Conservation (phyloP, 495 filamentous ascomycete species). For the Penicillium odoratum region DNA sequence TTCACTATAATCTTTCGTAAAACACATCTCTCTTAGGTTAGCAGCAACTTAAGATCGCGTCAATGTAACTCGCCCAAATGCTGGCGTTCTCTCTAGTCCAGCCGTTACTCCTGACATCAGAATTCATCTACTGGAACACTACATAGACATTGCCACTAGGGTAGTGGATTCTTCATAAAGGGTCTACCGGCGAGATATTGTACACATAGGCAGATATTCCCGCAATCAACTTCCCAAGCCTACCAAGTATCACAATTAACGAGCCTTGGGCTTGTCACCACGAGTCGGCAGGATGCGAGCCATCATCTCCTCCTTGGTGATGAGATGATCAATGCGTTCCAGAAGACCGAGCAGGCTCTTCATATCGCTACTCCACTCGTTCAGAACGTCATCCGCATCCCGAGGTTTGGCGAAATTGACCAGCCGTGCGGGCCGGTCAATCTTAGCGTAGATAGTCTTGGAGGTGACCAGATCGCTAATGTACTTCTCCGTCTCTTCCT, state of each 20-base stretch:
- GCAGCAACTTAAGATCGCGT: no score
- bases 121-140: neutral
- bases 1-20: no score
- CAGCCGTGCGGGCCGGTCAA: constrained; percentile 87
- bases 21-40: no score
- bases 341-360: constrained; percentile 89
- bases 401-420: constrained; percentile 92
- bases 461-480: constrained; percentile 91
- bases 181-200: constrained; percentile 38
- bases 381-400: constrained; percentile 95
- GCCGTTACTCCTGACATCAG: neutral
- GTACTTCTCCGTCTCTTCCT: constrained; percentile 97
- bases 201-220: constrained; percentile 28
- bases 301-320: constrained; percentile 99
- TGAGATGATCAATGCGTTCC: constrained; percentile 95
- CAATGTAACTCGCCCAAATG: no score
- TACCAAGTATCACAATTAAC: constrained; percentile 24
- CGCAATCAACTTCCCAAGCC: constrained; percentile 12
- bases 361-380: constrained; percentile 99
- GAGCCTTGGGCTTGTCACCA: constrained; percentile 52
- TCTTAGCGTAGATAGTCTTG: constrained; percentile 97
- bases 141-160: constrained; percentile 5
- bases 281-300: constrained; percentile 81
- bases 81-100: no score
- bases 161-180: constrained; percentile 19